Evolutionary conservation across 129 eudicot genomes (phyloP), one percentile per base, ranked within the genome.

Genomic region (Silybum marianum): DNA sequence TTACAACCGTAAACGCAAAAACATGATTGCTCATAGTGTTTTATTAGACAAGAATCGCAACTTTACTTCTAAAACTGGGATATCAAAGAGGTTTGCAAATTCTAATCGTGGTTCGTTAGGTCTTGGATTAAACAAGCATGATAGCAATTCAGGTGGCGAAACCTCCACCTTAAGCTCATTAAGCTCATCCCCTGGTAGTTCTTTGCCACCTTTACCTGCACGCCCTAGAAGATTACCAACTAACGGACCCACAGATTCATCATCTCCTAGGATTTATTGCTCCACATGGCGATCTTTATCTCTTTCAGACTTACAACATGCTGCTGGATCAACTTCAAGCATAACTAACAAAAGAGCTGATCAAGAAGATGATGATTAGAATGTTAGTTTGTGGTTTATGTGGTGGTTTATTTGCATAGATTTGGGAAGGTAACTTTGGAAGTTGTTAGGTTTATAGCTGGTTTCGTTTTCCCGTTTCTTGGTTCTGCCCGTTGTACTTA

Each of bases 1-100:
- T 28, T 93, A 91, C 85, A 89, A 83, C 63, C 85, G 97, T 83
- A 91, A 91, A 78, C 96, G 97, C 72, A 93, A 93, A 83, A 93
- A 88, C 83, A 84, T 84, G 71, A 87, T 93, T 48, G 92, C 93
- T 24, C 87, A 85, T 68, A 85, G 75, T 82, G 82, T 75, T 67
- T 77, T 91, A 42, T 82, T 51, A 62, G 89, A 89, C 80, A 91
- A 88, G 84, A 83, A 73, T 48, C 81, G 46, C 18, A 78, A 69
- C 75, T 48, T 40, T 46, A 24, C 78, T n/a, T 36, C 66, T 4
- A 79, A 83, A 78, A 81, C 69, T 39, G 92, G 93, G 28, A 78
- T 93, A 72, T 69, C 89, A 23, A 93, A 91, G 84, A 85, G 92
- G 65, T 72, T 84, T 30, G 86, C 83, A 6, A 83, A 78, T 58